Base-by-base conservation (phyloP, 495 filamentous ascomycete genomes). In the Trichoderma orchidacearum region DNA sequence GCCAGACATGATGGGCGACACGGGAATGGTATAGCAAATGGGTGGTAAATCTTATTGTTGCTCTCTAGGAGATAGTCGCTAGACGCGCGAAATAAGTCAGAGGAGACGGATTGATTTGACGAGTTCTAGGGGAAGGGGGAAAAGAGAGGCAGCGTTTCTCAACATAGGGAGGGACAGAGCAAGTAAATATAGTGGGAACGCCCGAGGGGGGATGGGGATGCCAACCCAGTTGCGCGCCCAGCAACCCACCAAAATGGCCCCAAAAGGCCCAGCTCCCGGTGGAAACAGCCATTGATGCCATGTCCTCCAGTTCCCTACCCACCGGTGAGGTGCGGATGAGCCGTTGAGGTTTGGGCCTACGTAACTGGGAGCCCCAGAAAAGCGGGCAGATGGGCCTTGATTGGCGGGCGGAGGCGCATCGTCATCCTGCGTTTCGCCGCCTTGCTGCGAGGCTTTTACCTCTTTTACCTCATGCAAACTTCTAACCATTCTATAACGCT, bases 1-100 rank as follows among this genome's bases (percentile, higher is more conserved):
- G 63, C 74, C 73, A 72, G 75, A 78, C 75, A 78, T 78, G 58
- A 58, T 69, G 64, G 60, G 58, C 52, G 36, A 59, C 32, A 28
- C n/a, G n/a, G n/a, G n/a, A n/a, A n/a, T 64, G 51, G 51, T 58
- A n/a, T 32, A 55, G 57, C 58, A 61, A 61, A 51, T 51, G 29
- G 30, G 58, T n/a, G n/a, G n/a, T n/a, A n/a, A n/a, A n/a, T n/a
- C n/a, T n/a, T n/a, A n/a, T n/a, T n/a, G n/a, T n/a, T n/a, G n/a
- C n/a, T n/a, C n/a, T n/a, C n/a, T n/a, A n/a, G 31, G 28, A 25
- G 15, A 17, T 31, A 38, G 51, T 30, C 25, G 5, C 13, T 30
- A 25, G 51, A 30, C 9, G 8, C 48, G 59, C 32, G 60, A 60
- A 23, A 45, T 41, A 50, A 51, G 58, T 36, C 35, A 41, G 27